Conservation (phyloP, 2,329 filamentous ascomycete species). For the Penicillium digitatum region DNA sequence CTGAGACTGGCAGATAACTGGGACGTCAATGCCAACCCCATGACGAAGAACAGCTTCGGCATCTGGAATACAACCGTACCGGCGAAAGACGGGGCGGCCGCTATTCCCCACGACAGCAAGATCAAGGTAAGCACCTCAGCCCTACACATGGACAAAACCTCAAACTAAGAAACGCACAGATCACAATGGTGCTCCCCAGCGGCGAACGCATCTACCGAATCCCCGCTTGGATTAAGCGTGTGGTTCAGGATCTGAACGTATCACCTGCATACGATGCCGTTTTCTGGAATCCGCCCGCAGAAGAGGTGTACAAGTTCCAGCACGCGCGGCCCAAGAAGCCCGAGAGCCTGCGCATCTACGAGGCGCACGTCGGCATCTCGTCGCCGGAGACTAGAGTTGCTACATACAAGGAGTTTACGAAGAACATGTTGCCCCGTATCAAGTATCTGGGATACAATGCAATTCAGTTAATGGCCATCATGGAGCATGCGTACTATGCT, state of each 20-base stretch:
- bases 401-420: constrained; percentile 96
- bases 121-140: constrained; percentile 64
- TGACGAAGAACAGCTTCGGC: constrained; percentile 81
- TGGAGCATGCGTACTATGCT: constrained; percentile 99
- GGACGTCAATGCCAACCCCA: constrained; percentile 76
- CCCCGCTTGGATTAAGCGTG: constrained; percentile 95
- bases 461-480: constrained; percentile 97
- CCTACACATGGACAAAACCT: not conserved
- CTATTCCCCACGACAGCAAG: constrained; percentile 90
- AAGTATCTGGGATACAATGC: constrained; percentile 89
- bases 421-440: constrained; percentile 87
- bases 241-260: constrained; percentile 84
- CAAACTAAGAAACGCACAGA: constrained; percentile 48
- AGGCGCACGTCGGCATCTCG: constrained; percentile 97
- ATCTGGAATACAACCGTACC: constrained; percentile 81
- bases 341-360: constrained; percentile 82
- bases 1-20: constrained; percentile 64
- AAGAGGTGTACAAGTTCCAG: constrained; percentile 78
- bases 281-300: constrained; percentile 88
- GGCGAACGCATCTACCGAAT: constrained; percentile 82
- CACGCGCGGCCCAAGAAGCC: constrained; percentile 79
- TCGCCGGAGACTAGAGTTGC: constrained; percentile 83
- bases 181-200: constrained; percentile 73
- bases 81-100: constrained; percentile 66
- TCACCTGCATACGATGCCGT: constrained; percentile 91